These are phyloP conservation scores for Emiliania huxleyi DNA, from an alignment of 78 protist genomes.

Conservation along the genomic window DNA sequence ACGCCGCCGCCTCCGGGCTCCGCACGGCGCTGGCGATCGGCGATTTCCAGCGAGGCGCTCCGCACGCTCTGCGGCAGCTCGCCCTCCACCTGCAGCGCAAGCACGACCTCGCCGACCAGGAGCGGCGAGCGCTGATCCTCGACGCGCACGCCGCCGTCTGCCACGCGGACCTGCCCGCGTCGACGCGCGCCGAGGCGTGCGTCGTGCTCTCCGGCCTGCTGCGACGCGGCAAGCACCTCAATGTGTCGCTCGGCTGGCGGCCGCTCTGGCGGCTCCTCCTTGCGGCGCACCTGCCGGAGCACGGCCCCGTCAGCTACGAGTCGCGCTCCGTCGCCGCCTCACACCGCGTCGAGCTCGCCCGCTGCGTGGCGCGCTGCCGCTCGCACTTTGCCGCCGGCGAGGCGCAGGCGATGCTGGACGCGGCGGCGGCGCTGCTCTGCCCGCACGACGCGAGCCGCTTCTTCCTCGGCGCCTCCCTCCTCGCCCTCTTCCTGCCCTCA, in stretches of 20 bases:
- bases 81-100: background rate
- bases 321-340: background rate
- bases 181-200: background rate
- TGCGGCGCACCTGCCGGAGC: background rate
- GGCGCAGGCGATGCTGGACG: background rate
- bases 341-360: background rate
- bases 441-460: background rate
- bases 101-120: background rate
- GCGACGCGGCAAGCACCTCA: background rate
- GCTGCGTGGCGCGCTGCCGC: background rate
- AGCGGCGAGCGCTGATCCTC: background rate
- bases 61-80: background rate
- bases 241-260: background rate
- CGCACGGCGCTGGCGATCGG: background rate
- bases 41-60: background rate
- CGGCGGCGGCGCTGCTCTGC: conserved; percentile 12
- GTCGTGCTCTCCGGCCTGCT: background rate
- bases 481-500: background rate
- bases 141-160: background rate
- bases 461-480: background rate
- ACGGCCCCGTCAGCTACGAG: background rate
- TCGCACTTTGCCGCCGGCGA: background rate
- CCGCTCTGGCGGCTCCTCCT: background rate
- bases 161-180: background rate
- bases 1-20: background rate